Evolutionary conservation across 257 asterid genomes (phyloP).

Genomic region (Nicotiana tabacum): DNA sequence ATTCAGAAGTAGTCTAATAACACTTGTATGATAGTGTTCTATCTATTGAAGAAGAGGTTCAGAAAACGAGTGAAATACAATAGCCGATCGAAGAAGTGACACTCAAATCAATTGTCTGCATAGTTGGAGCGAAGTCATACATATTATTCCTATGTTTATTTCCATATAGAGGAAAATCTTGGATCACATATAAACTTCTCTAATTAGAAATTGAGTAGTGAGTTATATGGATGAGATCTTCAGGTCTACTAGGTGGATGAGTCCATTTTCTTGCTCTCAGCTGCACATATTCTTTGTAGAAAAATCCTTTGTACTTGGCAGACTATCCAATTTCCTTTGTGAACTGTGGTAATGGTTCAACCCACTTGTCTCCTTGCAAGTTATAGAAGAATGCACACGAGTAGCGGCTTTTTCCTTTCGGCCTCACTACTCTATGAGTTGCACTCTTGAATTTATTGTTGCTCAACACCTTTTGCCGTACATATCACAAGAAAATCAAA

Average conservation of each 20-base stretch:
- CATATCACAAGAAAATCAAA: no score
- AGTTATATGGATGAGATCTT: not conserved
- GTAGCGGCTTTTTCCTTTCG: conserved; percentile 27
- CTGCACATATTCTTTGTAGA: conserved; percentile 30
- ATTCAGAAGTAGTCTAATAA: no score
- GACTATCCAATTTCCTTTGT: conserved; percentile 32
- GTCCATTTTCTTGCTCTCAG: conserved; percentile 36
- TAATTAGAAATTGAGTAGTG: not conserved
- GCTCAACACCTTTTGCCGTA: conserved; percentile 27
- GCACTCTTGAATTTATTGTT: conserved; percentile 51
- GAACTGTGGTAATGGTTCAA: conserved; percentile 46
- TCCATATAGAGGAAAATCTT: not conserved
- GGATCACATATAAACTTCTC: not conserved
- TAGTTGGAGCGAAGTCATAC: not conserved
- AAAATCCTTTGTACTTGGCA: conserved; percentile 37
- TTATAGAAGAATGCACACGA: conserved; percentile 33
- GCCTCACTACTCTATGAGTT: conserved; percentile 41
- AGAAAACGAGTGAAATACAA: no score
- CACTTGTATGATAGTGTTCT: no score
- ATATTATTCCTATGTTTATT: not conserved
- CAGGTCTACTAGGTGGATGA: conserved; percentile 35
- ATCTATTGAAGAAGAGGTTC: no score
- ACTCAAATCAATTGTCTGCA: no score
- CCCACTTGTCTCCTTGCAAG: conserved; percentile 38
- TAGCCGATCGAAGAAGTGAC: no score